These are phyloP conservation scores for Sporobolomyces roseus DNA, from an alignment of 768 basidiomycete genomes.

Conservation along the genomic window DNA sequence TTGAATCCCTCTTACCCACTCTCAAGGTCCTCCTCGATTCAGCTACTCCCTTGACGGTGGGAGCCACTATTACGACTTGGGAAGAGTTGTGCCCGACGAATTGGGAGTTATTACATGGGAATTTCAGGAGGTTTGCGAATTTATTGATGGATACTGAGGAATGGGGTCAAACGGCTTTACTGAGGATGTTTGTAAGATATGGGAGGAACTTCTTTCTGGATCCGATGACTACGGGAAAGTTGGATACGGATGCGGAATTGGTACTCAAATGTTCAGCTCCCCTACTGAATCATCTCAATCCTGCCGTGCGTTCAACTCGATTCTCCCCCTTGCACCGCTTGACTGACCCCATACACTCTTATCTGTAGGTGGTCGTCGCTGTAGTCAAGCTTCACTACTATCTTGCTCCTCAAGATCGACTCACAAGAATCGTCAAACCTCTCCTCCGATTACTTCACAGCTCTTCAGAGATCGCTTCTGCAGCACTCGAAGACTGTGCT, in stretches of 20 bases:
- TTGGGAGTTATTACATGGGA: slow-evolving; percentile 74
- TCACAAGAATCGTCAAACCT: slow-evolving; percentile 62
- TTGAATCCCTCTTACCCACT: slow-evolving; percentile 58
- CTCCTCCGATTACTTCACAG: slow-evolving; percentile 66
- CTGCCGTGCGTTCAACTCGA: slow-evolving; percentile 60
- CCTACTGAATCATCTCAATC: slow-evolving; percentile 77
- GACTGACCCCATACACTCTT: not conserved
- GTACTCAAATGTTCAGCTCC: slow-evolving; percentile 69
- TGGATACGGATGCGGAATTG: slow-evolving; percentile 71
- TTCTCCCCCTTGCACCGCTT: not conserved
- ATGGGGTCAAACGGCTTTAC: slow-evolving; percentile 84
- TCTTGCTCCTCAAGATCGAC: slow-evolving; percentile 59
- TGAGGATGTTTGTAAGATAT: slow-evolving; percentile 75
- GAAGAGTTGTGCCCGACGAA: slow-evolving; percentile 78
- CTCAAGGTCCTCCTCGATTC: slow-evolving; percentile 56
- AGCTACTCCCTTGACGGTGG: slow-evolving; percentile 79
- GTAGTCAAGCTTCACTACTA: slow-evolving; percentile 71
- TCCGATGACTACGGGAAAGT: slow-evolving; percentile 23
- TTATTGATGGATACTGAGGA: slow-evolving; percentile 88
- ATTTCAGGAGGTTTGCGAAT: slow-evolving; percentile 78
- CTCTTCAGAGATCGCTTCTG: slow-evolving; percentile 69
- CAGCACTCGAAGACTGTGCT: slow-evolving; percentile 68
- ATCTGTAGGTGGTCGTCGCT: slow-evolving; percentile 69
- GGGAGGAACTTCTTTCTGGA: slow-evolving; percentile 55
- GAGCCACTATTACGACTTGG: slow-evolving; percentile 80